phyloP scores from a whole-genome alignment of 169 alveolate genomes.

The Toxoplasma gondii region DNA sequence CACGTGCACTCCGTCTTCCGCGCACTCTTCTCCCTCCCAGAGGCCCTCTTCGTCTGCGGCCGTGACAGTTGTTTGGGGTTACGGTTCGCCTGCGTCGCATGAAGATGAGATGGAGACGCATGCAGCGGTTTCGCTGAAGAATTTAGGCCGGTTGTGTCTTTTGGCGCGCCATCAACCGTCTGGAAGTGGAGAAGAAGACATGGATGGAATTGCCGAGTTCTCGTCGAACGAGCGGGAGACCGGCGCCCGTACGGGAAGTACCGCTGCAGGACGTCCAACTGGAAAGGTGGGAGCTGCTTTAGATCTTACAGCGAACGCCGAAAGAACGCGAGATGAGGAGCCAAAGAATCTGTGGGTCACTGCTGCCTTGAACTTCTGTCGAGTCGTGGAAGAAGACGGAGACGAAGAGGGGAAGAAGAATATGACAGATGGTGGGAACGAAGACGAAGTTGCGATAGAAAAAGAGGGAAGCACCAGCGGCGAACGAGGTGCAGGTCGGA shows the following conservation, averaged over 20 bases:
- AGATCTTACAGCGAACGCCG: too few relatives aligned
- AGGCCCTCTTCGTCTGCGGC: not conserved
- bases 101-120: not conserved
- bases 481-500: not conserved
- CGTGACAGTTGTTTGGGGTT: not conserved
- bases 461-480: not conserved
- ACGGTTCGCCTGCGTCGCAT: not conserved
- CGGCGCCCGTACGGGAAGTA: not conserved
- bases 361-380: not conserved
- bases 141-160: not conserved
- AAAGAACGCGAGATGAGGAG: not conserved
- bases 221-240: not conserved
- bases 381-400: not conserved
- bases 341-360: not conserved
- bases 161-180: not conserved
- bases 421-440: not conserved
- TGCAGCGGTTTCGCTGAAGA: not conserved
- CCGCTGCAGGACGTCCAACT: too few relatives aligned
- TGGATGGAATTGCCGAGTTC: too few relatives aligned
- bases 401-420: not conserved
- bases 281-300: too few relatives aligned
- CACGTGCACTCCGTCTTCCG: too few relatives aligned
- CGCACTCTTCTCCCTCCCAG: too few relatives aligned
- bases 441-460: not conserved
- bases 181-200: too few relatives aligned